phyloP scores from a whole-genome alignment of 169 alveolate species.

The Eimeria tenella region DNA sequence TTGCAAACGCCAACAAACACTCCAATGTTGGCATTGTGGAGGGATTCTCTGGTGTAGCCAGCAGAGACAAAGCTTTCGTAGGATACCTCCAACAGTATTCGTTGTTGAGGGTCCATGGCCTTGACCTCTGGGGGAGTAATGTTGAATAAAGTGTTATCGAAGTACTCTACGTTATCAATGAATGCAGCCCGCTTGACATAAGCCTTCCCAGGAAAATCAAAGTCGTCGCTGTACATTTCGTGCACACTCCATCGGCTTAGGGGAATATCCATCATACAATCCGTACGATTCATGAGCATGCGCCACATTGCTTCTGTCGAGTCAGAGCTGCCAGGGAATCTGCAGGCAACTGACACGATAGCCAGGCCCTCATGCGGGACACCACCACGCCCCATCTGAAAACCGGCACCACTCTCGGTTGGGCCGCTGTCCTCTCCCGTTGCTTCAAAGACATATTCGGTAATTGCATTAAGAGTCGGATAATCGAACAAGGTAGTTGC shows the following conservation, averaged over 20 bases:
- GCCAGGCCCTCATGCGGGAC: constrained; percentile 66
- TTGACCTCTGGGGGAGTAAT: constrained; percentile 81
- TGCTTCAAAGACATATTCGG: constrained; percentile 66
- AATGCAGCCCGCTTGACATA: constrained; percentile 82
- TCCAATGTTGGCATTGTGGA: constrained; percentile 78
- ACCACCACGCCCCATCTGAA: constrained; percentile 1
- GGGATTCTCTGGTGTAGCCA: constrained; percentile 76
- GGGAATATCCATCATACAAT: constrained; percentile 81
- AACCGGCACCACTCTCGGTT: neutral
- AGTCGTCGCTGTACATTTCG: constrained; percentile 79
- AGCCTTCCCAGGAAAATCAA: constrained; percentile 82
- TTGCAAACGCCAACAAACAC: constrained; percentile 85
- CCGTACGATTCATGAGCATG: constrained; percentile 76
- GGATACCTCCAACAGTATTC: constrained; percentile 82
- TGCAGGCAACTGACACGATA: constrained; percentile 80
- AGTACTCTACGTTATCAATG: constrained; percentile 79
- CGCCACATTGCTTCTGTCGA: constrained; percentile 78
- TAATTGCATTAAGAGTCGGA: constrained; percentile 82
- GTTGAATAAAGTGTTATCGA: constrained; percentile 80
- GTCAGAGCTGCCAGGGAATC: constrained; percentile 80
- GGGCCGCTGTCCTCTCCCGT: constrained; percentile 26
- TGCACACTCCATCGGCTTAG: constrained; percentile 81
- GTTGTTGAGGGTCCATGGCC: constrained; percentile 88
- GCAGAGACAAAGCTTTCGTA: constrained; percentile 79
- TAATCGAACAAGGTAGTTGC: constrained; percentile 83